Conservation (phyloP, 805 yeast genomes). For the Hanseniaspora mollemarum region DNA sequence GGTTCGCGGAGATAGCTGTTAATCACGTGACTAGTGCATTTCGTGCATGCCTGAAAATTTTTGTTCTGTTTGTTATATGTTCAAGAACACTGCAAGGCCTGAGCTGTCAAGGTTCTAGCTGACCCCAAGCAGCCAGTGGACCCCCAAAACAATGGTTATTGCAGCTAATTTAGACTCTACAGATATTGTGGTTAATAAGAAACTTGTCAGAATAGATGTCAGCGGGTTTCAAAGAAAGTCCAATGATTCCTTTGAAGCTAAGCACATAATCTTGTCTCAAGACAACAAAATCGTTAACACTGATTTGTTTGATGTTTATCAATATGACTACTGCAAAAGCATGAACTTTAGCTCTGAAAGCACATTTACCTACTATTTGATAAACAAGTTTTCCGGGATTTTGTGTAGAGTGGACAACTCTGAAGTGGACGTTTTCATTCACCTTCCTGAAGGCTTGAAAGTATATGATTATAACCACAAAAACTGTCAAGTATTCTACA, state of each 20-base stretch:
- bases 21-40: too few species aligned
- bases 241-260: neutral
- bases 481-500: neutral
- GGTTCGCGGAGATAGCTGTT: too few species aligned
- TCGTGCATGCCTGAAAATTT: too few species aligned
- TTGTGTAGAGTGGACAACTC: neutral
- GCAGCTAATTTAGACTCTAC: neutral
- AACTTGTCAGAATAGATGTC: conserved; percentile 2
- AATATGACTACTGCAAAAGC: neutral
- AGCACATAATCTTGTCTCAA: neutral
- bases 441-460: neutral
- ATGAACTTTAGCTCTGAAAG: conserved; percentile 4
- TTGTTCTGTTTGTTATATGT: too few species aligned
- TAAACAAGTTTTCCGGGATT: neutral
- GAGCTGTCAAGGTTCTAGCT: too few species aligned
- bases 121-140: neutral
- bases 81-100: too few species aligned
- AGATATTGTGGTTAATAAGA: neutral
- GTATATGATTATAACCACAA: neutral
- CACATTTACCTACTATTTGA: conserved; percentile 3
- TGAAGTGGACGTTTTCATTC: neutral
- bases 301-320: neutral
- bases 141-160: neutral
- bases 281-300: neutral
- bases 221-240: neutral